These are phyloP conservation scores for Xylariaceae sp. DNA, from an alignment of 2,329 filamentous ascomycete species.

Conservation along the genomic window DNA sequence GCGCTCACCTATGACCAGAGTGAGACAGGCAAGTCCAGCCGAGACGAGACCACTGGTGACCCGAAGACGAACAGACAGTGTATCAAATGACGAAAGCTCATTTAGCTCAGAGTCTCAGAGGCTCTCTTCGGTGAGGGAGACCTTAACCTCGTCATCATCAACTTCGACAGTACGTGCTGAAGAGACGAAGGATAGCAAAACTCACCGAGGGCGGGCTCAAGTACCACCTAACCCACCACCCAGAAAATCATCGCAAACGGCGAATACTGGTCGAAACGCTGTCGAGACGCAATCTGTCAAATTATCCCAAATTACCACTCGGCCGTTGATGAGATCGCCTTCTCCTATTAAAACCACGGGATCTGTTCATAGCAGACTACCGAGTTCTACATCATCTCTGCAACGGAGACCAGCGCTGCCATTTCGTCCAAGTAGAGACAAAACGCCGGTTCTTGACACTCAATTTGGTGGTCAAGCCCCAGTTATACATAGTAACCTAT, in stretches of 20 bases:
- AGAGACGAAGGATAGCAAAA: constrained; percentile 41
- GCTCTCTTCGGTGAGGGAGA: constrained; percentile 62
- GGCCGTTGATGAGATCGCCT: constrained; percentile 28
- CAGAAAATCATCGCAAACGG: constrained; percentile 56
- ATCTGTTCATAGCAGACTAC: constrained; percentile 24
- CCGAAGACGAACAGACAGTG: constrained; percentile 51
- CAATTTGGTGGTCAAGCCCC: constrained; percentile 48
- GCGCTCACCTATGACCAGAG: constrained; percentile 41
- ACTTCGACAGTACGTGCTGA: constrained; percentile 59
- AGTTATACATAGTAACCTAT: constrained; percentile 58
- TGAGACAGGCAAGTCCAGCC: constrained; percentile 50
- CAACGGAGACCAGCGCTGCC: constrained; percentile 42
- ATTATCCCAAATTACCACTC: constrained; percentile 29
- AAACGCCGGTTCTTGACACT: constrained; percentile 56
- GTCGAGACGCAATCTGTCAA: constrained; percentile 35
- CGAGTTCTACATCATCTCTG: constrained; percentile 27
- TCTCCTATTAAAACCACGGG: constrained; percentile 33
- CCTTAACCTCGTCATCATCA: constrained; percentile 66
- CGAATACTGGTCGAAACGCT: constrained; percentile 36
- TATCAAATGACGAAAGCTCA: constrained; percentile 44
- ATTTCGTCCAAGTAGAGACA: constrained; percentile 61
- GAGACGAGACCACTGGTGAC: constrained; percentile 56
- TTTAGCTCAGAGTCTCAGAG: constrained; percentile 47
- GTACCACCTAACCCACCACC: constrained; percentile 56
- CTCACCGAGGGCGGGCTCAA: constrained; percentile 40